A percentile compares a stretch with the other conserved stretches of the same genome.
Conservation (phyloP, 2,329 filamentous ascomycete genomes). For the Alternaria alternata region DNA sequence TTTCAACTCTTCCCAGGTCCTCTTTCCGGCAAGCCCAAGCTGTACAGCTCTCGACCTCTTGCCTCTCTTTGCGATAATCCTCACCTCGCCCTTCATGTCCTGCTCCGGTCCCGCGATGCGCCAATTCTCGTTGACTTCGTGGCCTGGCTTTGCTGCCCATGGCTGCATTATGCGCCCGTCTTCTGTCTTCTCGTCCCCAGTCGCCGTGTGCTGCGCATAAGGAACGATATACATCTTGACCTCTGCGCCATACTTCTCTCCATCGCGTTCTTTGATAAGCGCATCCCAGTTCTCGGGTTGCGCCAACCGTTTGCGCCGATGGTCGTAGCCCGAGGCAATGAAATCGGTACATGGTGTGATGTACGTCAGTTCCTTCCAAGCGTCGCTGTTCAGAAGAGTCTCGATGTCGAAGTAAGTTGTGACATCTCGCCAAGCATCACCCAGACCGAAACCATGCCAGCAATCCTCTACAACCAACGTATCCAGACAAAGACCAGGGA, state of each 20-base stretch:
- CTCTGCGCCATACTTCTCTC: constrained; percentile 37
- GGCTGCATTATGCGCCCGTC: constrained; percentile 32
- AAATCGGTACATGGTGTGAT: constrained; percentile 48
- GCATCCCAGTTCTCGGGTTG: constrained; percentile 45
- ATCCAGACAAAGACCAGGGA: constrained; percentile 45
- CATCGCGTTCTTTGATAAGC: constrained; percentile 43
- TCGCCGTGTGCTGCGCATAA: constrained; percentile 20
- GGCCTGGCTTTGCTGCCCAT: constrained; percentile 43
- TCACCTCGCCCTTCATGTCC: constrained; percentile 43
- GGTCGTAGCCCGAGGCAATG: constrained; percentile 45
- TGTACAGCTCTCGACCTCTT: constrained; percentile 36
- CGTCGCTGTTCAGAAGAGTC: constrained; percentile 40
- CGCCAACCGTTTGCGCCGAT: constrained; percentile 34
- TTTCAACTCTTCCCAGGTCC: constrained; percentile 45
- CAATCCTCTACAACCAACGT: constrained; percentile 45
- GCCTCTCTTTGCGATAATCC: constrained; percentile 42
- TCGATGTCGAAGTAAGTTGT: constrained; percentile 49
- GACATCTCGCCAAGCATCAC: constrained; percentile 46
- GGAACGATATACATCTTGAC: constrained; percentile 47
- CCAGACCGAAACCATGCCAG: constrained; percentile 47
- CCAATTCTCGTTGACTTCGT: constrained; percentile 40
- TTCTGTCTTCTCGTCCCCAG: constrained; percentile 23
- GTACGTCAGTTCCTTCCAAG: constrained; percentile 45
- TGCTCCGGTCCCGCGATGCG: constrained; percentile 40
- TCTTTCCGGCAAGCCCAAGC: constrained; percentile 36